phyloP scores from a whole-genome alignment of 495 filamentous ascomycete species.

The Tuber umbilicatum region DNA sequence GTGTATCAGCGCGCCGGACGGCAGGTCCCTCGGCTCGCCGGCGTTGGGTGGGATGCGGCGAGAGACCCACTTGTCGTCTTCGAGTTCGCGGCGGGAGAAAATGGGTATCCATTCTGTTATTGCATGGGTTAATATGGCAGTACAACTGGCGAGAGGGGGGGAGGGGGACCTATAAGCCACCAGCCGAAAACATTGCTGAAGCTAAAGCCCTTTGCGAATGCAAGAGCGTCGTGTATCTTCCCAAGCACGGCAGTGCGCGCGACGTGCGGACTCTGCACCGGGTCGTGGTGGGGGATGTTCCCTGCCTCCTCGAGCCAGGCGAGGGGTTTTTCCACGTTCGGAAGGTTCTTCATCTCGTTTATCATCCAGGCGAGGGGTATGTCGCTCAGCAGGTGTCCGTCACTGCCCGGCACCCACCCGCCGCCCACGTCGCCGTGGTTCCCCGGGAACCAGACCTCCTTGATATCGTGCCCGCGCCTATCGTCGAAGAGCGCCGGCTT shows the following conservation, averaged over 20 bases:
- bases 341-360: constrained; percentile 40
- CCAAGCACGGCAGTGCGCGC: not conserved
- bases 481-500: constrained; percentile 40
- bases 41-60: constrained; percentile 27
- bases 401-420: constrained; percentile 40
- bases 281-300: not conserved
- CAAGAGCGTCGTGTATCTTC: constrained; percentile 36
- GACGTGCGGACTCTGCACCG: not conserved
- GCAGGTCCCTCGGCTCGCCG: constrained; percentile 21
- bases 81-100: constrained; percentile 43
- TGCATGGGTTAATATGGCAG: constrained; percentile 7
- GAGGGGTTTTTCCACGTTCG: constrained; percentile 4
- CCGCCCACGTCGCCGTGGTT: constrained; percentile 48
- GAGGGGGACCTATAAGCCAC: constrained; percentile 41
- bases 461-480: constrained; percentile 36
- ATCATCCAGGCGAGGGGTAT: constrained; percentile 47
- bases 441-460: constrained; percentile 42
- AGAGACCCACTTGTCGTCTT: constrained; percentile 40
- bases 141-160: not conserved
- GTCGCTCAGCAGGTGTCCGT: constrained; percentile 38
- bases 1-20: constrained; percentile 27
- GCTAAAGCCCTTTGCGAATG: constrained; percentile 34
- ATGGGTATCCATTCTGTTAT: constrained; percentile 43
- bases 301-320: not conserved
- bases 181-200: constrained; percentile 37